Evolutionary conservation across 805 yeast genomes (phyloP).

Genomic region (Cyberlindnera galapagoensis): DNA sequence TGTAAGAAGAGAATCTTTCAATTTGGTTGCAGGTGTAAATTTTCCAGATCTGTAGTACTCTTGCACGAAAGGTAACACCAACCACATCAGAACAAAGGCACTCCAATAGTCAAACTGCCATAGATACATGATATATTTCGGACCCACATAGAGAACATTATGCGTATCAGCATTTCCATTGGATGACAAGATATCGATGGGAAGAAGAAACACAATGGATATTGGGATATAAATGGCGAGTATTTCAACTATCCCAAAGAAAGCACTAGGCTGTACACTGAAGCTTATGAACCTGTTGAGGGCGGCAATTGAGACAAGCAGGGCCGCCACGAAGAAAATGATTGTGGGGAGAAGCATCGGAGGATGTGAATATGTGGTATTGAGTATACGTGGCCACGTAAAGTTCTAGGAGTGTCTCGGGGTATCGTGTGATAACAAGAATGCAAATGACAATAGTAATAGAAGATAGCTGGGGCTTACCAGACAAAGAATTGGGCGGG

Average conservation of each 20-base stretch:
- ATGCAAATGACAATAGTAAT: too few relatives aligned
- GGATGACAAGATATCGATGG: slow-evolving; percentile 62
- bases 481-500: too few relatives aligned
- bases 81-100: slow-evolving; percentile 77
- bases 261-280: slow-evolving; percentile 17
- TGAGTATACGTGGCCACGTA: too few relatives aligned
- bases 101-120: slow-evolving; percentile 81
- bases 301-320: slow-evolving; percentile 15
- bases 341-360: slow-evolving; percentile 19
- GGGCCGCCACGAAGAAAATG: slow-evolving; percentile 13
- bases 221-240: slow-evolving; percentile 68
- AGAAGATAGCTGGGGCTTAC: too few relatives aligned
- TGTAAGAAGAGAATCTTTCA: slow-evolving; percentile 50
- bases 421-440: too few relatives aligned
- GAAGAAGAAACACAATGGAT: slow-evolving; percentile 66
- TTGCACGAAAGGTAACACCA: slow-evolving; percentile 63
- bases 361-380: neutral
- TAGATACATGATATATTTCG: slow-evolving; percentile 42
- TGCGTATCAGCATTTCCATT: slow-evolving; percentile 22
- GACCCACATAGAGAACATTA: slow-evolving; percentile 39
- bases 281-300: slow-evolving; percentile 17
- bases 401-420: too few relatives aligned
- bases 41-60: slow-evolving; percentile 70
- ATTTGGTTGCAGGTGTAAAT: slow-evolving; percentile 36
- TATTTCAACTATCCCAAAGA: slow-evolving; percentile 24